Conservation (phyloP, 495 filamentous ascomycete genomes). For the Penicillium canescens region DNA sequence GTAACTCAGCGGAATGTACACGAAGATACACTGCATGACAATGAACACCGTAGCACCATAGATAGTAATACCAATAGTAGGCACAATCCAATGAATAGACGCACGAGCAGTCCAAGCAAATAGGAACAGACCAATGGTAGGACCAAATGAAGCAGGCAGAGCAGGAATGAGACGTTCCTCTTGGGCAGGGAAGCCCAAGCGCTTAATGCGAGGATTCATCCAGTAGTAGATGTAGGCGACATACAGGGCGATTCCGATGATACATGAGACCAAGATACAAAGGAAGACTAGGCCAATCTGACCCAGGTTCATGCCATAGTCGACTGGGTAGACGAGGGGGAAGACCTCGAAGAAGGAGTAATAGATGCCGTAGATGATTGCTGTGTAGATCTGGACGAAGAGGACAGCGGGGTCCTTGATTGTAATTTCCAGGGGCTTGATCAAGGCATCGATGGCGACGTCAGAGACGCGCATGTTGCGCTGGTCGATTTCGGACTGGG, state of each 20-base stretch:
- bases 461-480: constrained; percentile 42
- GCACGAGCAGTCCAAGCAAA: constrained; percentile 61
- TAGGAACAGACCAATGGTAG: constrained; percentile 61
- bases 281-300: constrained; percentile 65
- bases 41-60: constrained; percentile 51
- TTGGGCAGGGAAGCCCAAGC: constrained; percentile 45
- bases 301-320: constrained; percentile 64
- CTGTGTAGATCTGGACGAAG: constrained; percentile 63
- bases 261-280: constrained; percentile 57
- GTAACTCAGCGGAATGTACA: constrained; percentile 62
- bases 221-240: constrained; percentile 52
- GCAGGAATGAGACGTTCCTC: constrained; percentile 59
- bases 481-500: constrained; percentile 54
- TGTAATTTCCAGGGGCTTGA: constrained; percentile 63
- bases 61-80: constrained; percentile 58
- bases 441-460: constrained; percentile 57
- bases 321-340: constrained; percentile 65
- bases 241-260: constrained; percentile 55
- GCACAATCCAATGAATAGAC: constrained; percentile 62
- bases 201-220: constrained; percentile 50
- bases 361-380: constrained; percentile 66
- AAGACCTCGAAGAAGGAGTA: constrained; percentile 75
- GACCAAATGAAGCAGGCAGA: constrained; percentile 51
- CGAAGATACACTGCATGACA: constrained; percentile 63
- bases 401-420: constrained; percentile 62